A percentile compares a stretch with the other conserved stretches of the same genome.
Conservation (phyloP, 2,329 filamentous ascomycete genomes). For the Cladobotryum protrusum region DNA sequence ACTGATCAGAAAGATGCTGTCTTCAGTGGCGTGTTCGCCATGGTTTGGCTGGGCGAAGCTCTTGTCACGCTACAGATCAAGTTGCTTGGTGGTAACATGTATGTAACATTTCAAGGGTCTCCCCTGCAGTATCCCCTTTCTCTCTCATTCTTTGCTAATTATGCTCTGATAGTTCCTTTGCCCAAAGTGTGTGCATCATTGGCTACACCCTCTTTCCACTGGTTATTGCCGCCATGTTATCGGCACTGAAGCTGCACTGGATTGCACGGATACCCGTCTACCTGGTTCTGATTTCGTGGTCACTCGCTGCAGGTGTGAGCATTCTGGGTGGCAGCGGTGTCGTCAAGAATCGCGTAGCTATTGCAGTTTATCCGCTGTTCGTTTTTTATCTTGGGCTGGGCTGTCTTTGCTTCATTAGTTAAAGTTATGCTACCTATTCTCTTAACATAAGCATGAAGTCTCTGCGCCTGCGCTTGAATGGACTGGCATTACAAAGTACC, state of each 20-base stretch:
- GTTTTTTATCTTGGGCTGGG: slow-evolving; percentile 92
- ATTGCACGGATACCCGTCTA: slow-evolving; percentile 89
- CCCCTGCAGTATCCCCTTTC: background rate
- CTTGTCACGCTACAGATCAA: slow-evolving; percentile 98
- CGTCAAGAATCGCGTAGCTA: slow-evolving; percentile 85
- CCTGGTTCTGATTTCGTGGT: slow-evolving; percentile 82
- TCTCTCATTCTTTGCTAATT: slow-evolving; percentile 15
- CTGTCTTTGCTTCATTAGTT: slow-evolving; percentile 96
- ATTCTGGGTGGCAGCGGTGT: slow-evolving; percentile 94
- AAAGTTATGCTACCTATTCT: slow-evolving; percentile 26
- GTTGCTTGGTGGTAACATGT: slow-evolving; percentile 94
- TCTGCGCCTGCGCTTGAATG: background rate
- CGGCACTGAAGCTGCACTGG: slow-evolving; percentile 70
- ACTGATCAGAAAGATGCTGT: slow-evolving; percentile 78
- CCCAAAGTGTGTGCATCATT: slow-evolving; percentile 96
- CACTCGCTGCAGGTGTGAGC: slow-evolving; percentile 88
- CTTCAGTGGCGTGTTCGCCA: slow-evolving; percentile 93
- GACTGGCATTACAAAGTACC: background rate
- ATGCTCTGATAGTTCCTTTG: slow-evolving; percentile 67
- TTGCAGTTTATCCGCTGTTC: slow-evolving; percentile 91
- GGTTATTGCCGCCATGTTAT: slow-evolving; percentile 85
- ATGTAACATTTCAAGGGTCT: slow-evolving; percentile 35
- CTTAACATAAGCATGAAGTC: background rate
- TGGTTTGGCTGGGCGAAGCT: slow-evolving; percentile 94
- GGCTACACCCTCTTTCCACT: slow-evolving; percentile 97